Percentiles rank a stretch among this genome's conserved stretches.
Evolutionary conservation across 129 eudicot genomes (phyloP).

Genomic region (Pulicaria dysenterica): DNA sequence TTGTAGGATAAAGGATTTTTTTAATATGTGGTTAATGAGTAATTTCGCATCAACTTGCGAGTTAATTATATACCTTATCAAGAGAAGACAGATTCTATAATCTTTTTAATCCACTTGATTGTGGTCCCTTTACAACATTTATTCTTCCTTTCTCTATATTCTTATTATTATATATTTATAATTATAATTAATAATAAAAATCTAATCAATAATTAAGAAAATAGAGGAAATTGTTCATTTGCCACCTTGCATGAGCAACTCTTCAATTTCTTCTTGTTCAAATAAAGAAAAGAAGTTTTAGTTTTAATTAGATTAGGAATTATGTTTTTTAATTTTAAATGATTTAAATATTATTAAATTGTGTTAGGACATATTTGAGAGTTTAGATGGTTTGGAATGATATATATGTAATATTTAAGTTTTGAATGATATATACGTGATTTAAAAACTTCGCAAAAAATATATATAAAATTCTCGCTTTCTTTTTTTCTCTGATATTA

Average conservation of each 20-base stretch:
- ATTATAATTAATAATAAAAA: neutral
- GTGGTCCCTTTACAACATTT: conserved; percentile 29
- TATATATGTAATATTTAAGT: too few relatives aligned
- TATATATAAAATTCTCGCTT: too few relatives aligned
- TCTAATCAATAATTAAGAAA: neutral
- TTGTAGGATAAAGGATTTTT: neutral
- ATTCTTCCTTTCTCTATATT: neutral
- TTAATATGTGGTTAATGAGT: neutral
- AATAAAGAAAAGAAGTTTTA: too few relatives aligned
- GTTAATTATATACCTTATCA: conserved; percentile 34
- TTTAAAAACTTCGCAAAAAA: too few relatives aligned
- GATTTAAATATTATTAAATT: too few relatives aligned
- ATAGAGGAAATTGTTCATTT: neutral
- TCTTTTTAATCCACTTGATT: conserved; percentile 36
- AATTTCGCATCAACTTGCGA: conserved; percentile 22
- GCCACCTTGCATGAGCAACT: conserved; percentile 35
- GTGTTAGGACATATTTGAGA: too few relatives aligned
- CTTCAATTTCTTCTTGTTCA: neutral
- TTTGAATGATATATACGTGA: too few relatives aligned
- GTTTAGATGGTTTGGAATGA: too few relatives aligned
- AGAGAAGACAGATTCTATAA: conserved; percentile 33
- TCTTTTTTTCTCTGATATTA: too few relatives aligned
- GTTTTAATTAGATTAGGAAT: too few relatives aligned
- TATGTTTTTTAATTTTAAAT: too few relatives aligned
- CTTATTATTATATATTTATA: neutral